These are phyloP conservation scores for Corynespora cassiicola DNA, from an alignment of 2,329 filamentous ascomycete genomes.

Conservation along the genomic window DNA sequence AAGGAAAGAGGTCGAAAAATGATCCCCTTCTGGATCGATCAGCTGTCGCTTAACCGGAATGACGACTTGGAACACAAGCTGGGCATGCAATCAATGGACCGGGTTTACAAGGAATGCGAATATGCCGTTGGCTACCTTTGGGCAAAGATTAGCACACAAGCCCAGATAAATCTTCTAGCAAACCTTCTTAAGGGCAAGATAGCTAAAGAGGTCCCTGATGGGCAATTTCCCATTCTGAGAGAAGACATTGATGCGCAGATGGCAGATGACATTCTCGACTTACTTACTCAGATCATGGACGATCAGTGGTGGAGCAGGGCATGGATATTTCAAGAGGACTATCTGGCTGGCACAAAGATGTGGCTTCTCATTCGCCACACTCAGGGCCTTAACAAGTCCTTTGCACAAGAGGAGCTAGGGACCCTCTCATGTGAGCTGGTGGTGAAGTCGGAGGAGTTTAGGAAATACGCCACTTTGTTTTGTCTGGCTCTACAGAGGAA, in stretches of 20 bases:
- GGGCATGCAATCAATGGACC: conserved; percentile 15
- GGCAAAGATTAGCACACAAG: conserved; percentile 1
- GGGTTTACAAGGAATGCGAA: conserved; percentile 11
- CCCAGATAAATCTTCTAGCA: conserved; percentile 4
- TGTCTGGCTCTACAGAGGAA: too few relatives aligned
- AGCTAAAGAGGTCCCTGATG: too few relatives aligned
- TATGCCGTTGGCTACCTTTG: conserved; percentile 13
- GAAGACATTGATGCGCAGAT: conserved; percentile 1
- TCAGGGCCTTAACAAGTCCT: too few relatives aligned
- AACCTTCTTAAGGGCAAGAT: conserved; percentile 5
- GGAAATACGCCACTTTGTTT: too few relatives aligned
- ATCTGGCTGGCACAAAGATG: too few relatives aligned
- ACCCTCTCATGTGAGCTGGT: too few relatives aligned
- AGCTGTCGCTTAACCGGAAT: conserved; percentile 12
- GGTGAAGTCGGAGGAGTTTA: too few relatives aligned
- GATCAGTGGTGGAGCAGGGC: conserved; percentile 17
- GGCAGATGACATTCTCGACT: conserved; percentile 2
- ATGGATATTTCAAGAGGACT: conserved; percentile 18
- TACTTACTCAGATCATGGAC: conserved; percentile 6
- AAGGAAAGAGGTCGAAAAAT: conserved; percentile 6
- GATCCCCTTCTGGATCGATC: conserved; percentile 15
- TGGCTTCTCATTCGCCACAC: too few relatives aligned
- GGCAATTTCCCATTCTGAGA: background rate
- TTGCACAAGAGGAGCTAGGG: too few relatives aligned
- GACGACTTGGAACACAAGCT: background rate